phyloP scores from a whole-genome alignment of 176 grass and related monocot genomes.

The Miscanthus lutarioriparius region DNA sequence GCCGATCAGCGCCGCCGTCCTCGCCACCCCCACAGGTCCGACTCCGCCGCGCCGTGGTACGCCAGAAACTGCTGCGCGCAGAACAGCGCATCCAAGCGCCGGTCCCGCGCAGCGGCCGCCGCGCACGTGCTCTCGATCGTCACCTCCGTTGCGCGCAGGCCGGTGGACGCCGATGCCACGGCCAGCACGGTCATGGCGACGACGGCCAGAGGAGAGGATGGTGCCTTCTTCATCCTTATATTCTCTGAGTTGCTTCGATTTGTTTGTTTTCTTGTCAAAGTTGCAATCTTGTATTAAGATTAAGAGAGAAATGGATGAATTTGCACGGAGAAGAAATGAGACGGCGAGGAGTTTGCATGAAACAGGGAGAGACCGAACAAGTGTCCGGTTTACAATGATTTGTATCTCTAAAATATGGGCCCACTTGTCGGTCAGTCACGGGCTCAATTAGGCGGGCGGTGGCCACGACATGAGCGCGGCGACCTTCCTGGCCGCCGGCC shows the following conservation, averaged over 20 bases:
- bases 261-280: neutral
- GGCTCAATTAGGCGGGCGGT: too few species aligned
- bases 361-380: conserved; percentile 25
- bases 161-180: neutral
- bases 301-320: neutral
- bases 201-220: neutral
- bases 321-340: neutral
- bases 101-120: conserved; percentile 15
- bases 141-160: neutral
- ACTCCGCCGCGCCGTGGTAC: conserved; percentile 44
- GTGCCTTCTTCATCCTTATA: neutral
- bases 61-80: conserved; percentile 32
- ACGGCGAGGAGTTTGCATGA: conserved; percentile 9
- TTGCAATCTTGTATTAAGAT: neutral
- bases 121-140: conserved; percentile 56
- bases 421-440: neutral
- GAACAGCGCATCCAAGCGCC: conserved; percentile 25
- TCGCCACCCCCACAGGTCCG: conserved; percentile 39
- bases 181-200: neutral
- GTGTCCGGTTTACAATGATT: conserved; percentile 32
- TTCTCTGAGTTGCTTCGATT: neutral
- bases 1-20: conserved; percentile 42
- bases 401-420: too few species aligned
- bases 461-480: neutral
- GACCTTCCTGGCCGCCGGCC: conserved; percentile 40